Conservation (phyloP, 176 grass and related monocot species). For the Miscanthus lutarioriparius region DNA sequence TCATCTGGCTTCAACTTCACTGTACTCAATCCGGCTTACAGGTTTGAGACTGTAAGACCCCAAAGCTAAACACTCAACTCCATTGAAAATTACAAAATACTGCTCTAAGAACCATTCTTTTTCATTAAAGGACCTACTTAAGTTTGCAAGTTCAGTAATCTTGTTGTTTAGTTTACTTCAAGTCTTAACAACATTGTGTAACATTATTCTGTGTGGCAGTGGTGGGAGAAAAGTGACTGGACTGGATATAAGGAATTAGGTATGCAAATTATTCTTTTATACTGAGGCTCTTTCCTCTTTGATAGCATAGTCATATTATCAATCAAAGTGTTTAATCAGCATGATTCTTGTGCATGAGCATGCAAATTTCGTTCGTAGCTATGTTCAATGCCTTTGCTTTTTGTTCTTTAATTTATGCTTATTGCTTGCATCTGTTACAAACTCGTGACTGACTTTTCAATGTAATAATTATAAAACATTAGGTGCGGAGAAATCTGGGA, state of each 20-base stretch:
- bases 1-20: conserved; percentile 13
- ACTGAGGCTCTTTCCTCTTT: background rate
- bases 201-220: conserved; percentile 65
- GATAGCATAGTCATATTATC: conserved; percentile 10
- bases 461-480: conserved; percentile 21
- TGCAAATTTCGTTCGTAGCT: background rate
- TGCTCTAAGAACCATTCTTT: background rate
- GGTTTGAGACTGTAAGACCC: background rate
- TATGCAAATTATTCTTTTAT: conserved; percentile 43
- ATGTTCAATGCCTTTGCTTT: background rate
- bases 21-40: conserved; percentile 8
- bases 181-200: conserved; percentile 27
- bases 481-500: conserved; percentile 95
- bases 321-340: background rate
- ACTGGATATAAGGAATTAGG: conserved; percentile 98
- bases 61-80: background rate
- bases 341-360: background rate
- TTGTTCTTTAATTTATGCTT: background rate
- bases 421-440: background rate
- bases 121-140: background rate
- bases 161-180: conserved; percentile 2
- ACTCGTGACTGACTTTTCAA: background rate
- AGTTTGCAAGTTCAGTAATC: background rate
- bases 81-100: background rate
- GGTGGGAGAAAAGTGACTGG: conserved; percentile 99